Conservation (phyloP, 2,329 filamentous ascomycete genomes). For the Xylaria arbuscula region DNA sequence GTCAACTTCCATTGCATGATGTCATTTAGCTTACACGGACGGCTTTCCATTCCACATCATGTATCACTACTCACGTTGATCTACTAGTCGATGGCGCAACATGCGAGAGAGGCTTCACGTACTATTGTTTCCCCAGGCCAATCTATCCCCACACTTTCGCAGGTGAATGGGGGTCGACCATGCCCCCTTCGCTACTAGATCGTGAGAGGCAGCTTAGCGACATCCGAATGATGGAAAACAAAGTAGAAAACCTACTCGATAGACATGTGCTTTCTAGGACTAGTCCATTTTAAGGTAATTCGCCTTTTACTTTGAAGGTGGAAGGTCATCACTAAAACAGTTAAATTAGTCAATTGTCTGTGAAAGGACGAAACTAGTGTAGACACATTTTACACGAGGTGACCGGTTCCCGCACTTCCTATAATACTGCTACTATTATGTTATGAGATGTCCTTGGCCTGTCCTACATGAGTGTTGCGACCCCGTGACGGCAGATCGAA, state of each 20-base stretch:
- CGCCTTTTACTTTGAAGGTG: not conserved
- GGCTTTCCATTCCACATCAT: not conserved
- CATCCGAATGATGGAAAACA: constrained; percentile 25
- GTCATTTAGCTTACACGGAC: constrained; percentile 23
- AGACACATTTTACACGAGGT: not conserved
- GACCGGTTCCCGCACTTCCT: constrained; percentile 17
- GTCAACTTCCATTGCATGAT: constrained; percentile 17
- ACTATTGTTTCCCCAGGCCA: constrained; percentile 21
- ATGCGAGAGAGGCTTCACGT: not conserved
- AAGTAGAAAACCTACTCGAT: not conserved
- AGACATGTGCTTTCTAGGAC: not conserved
- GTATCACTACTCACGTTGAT: constrained; percentile 7
- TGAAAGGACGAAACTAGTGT: not conserved
- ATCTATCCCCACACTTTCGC: constrained; percentile 26
- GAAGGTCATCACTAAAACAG: not conserved
- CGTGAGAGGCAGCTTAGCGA: constrained; percentile 20
- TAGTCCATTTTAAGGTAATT: not conserved
- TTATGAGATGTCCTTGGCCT: constrained; percentile 28
- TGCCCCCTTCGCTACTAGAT: constrained; percentile 14
- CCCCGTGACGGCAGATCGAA: constrained; percentile 33
- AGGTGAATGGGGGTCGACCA: constrained; percentile 14
- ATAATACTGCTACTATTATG: constrained; percentile 13
- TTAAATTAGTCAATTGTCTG: not conserved
- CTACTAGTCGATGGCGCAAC: not conserved
- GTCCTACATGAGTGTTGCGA: constrained; percentile 29